Base-by-base conservation (phyloP, 1,139 yeast genomes). In the Debaryomyces subglobosus region DNA sequence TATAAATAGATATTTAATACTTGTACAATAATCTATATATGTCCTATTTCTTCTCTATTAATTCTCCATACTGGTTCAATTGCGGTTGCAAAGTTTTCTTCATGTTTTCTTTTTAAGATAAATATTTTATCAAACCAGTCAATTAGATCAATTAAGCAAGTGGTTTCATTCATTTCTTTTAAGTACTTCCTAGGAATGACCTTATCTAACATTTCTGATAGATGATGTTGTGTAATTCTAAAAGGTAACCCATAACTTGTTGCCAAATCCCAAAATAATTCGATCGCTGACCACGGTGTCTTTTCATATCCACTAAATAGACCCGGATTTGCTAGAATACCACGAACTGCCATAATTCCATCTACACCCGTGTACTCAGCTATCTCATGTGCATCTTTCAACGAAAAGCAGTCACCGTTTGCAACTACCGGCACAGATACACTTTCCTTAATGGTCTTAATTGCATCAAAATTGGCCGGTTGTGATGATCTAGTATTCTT, bases 301-400 rank as follows among this genome's bases (percentile, higher is more conserved):
- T 70, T 73, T 0, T 72, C 69, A 61, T 68, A 79, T 0, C 96
- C 96, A 3, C 88, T 79, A 68, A 94, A 94, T 53, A 94, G 62
- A 0, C 94, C 96, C 0, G 99, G 99, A 61, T 94, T 94, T 29
- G 81, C 74, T 47, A 94, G 72, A 3, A 90, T 74, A 0, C 99
- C 99, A 54, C 99, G 73, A 1, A 90, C 99, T 1, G 98, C 88
- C 99, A 94, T 94, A 5, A 94, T 88, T 5, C 98, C 99, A 62
- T 90, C 95, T 30, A 84, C 91, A 0, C 87, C 87, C 0, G 98
- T 91, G 43, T 65, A 64, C 15, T 79, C 72, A 0, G 82, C 82
- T 29, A 92, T 91, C 20, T 65, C 64, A 30, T 72, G 58, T 20
- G 89, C 85, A 63, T 90, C 97, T 13, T 74, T 72, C 30, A 83